Evolutionary conservation across 768 basidiomycete genomes (phyloP).

Genomic region (Inosperma sp.): DNA sequence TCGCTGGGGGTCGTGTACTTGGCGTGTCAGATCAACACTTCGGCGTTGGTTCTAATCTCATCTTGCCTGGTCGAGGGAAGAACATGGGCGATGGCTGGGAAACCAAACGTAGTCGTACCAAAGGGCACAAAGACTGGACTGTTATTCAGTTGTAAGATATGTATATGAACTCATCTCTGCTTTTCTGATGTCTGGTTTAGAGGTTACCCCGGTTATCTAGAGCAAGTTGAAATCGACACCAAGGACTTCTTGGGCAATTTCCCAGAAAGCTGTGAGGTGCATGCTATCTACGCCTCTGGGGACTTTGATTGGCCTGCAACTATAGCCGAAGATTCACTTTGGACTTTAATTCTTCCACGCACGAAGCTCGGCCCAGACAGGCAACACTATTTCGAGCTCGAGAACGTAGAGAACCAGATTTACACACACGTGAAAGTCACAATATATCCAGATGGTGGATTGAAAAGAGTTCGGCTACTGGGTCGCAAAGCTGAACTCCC

Average conservation of each 20-base stretch:
- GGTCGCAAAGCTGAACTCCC: constrained; percentile 51
- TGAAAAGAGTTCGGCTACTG: constrained; percentile 86
- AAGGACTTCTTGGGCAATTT: constrained; percentile 96
- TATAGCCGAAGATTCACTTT: constrained; percentile 43
- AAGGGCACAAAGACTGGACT: constrained; percentile 87
- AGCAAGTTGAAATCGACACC: constrained; percentile 85
- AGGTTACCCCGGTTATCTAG: constrained; percentile 68
- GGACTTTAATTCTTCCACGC: constrained; percentile 71
- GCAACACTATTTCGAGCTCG: constrained; percentile 85
- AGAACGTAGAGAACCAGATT: constrained; percentile 48
- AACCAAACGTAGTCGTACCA: constrained; percentile 78
- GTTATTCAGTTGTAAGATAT: constrained; percentile 76
- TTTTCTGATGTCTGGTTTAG: constrained; percentile 33
- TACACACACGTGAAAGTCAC: constrained; percentile 86
- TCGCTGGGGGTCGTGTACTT: constrained; percentile 82
- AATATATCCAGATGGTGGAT: constrained; percentile 91
- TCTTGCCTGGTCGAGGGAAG: constrained; percentile 86
- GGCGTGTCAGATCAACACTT: constrained; percentile 93
- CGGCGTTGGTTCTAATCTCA: constrained; percentile 84
- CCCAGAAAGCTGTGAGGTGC: constrained; percentile 81
- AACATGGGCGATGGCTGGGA: constrained; percentile 99
- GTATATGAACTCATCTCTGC: not conserved
- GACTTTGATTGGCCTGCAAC: constrained; percentile 37
- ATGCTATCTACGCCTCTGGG: constrained; percentile 44
- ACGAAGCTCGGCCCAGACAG: constrained; percentile 85